These are phyloP conservation scores for Ceratocystis huliohia DNA, from an alignment of 2,329 filamentous ascomycete genomes.

Conservation along the genomic window DNA sequence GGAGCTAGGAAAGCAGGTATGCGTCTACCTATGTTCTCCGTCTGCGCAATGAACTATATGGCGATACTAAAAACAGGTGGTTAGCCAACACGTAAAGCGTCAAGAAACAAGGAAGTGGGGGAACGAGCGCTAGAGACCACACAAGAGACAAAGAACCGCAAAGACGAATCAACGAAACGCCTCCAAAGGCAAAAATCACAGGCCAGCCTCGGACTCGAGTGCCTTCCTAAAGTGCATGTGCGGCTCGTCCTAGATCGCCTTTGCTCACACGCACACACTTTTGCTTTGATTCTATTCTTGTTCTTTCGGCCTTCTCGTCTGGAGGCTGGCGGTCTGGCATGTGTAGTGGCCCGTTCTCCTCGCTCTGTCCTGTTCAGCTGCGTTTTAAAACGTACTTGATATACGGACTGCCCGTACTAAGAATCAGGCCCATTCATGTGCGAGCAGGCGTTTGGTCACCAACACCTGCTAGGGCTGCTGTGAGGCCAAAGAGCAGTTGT, in stretches of 20 bases:
- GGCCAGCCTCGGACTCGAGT: neutral
- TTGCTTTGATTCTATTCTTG: neutral
- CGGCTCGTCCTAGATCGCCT: slow-evolving; percentile 5
- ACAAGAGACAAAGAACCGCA: neutral
- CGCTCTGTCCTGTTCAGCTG: neutral
- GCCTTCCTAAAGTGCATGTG: slow-evolving; percentile 2
- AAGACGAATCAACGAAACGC: neutral
- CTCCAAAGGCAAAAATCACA: neutral
- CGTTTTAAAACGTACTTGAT: slow-evolving; percentile 8
- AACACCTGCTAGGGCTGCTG: slow-evolving; percentile 7
- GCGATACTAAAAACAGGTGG: neutral
- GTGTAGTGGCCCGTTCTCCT: neutral
- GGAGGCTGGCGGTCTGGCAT: neutral
- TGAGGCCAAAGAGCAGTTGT: slow-evolving; percentile 7
- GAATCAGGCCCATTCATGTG: slow-evolving; percentile 6
- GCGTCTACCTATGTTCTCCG: neutral
- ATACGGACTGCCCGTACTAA: slow-evolving; percentile 13
- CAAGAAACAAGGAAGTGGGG: neutral
- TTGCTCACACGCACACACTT: neutral
- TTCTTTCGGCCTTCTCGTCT: neutral
- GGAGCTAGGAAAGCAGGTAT: neutral
- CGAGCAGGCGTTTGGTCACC: neutral
- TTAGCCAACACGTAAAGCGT: neutral
- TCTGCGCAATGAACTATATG: no score
- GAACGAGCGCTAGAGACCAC: neutral